These are phyloP conservation scores for Dactylonectria estremocensis DNA, from an alignment of 2,329 filamentous ascomycete species.

Conservation along the genomic window DNA sequence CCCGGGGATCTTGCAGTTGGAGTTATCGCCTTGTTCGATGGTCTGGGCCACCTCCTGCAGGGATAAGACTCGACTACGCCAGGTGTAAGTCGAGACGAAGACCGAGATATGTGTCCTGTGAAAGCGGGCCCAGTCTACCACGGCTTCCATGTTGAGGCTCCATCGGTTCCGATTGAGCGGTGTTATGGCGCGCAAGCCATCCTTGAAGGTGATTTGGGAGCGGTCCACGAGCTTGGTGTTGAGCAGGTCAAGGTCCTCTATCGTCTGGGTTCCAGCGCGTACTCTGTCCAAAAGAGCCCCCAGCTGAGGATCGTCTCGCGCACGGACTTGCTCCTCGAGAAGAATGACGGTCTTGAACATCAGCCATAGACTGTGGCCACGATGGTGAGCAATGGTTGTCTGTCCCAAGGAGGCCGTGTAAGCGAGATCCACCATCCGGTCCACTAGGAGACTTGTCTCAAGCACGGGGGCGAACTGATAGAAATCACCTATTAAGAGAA, in stretches of 20 bases:
- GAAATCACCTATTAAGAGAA: conserved; percentile 33
- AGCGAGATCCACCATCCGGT: conserved; percentile 17
- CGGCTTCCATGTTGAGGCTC: conserved; percentile 23
- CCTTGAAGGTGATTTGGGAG: conserved; percentile 31
- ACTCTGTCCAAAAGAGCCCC: conserved; percentile 29
- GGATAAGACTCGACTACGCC: not conserved
- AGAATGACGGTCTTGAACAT: conserved; percentile 32
- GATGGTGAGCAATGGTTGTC: conserved; percentile 25
- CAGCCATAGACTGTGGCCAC: conserved; percentile 22
- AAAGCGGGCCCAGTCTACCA: conserved; percentile 28
- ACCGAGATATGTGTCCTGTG: conserved; percentile 4
- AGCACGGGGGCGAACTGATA: conserved; percentile 27
- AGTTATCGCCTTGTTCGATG: conserved; percentile 30
- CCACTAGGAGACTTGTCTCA: conserved; percentile 28
- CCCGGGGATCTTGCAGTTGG: conserved; percentile 27
- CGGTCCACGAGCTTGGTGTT: conserved; percentile 2
- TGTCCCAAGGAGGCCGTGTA: conserved; percentile 15
- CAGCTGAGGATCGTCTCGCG: conserved; percentile 27
- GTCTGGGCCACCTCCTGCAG: conserved; percentile 22
- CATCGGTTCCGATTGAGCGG: conserved; percentile 29
- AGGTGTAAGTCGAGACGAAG: not conserved
- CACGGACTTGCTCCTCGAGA: conserved; percentile 29
- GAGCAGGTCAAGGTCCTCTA: conserved; percentile 12
- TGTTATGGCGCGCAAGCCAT: conserved; percentile 33
- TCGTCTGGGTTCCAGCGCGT: conserved; percentile 19